Percentiles rank a stretch among this genome's conserved stretches.
Conservation (phyloP, 129 eudicot genomes). For the Flaveria ramosissima region DNA sequence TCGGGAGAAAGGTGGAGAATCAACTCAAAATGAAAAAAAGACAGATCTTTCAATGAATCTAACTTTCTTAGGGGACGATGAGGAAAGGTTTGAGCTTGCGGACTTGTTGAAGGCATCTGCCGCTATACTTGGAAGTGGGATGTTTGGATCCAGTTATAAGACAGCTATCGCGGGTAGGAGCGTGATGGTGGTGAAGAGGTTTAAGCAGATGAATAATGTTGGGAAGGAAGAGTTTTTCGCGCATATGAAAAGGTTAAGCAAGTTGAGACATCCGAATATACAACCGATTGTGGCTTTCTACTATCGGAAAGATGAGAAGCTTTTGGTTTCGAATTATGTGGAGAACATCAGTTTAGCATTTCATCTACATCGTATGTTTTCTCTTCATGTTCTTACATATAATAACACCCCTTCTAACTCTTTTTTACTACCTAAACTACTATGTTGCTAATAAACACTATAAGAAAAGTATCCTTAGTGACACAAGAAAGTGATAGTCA, state of each 20-base stretch:
- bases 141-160: conserved; percentile 80
- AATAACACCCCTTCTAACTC: not conserved
- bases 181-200: conserved; percentile 86
- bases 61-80: conserved; percentile 62
- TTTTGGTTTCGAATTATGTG: conserved; percentile 57
- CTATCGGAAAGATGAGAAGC: conserved; percentile 86
- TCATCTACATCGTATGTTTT: conserved; percentile 69
- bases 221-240: conserved; percentile 71
- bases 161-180: conserved; percentile 49
- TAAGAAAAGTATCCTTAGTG: too few relatives aligned
- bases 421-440: too few relatives aligned
- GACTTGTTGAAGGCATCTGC: conserved; percentile 86
- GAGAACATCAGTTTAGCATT: conserved; percentile 74
- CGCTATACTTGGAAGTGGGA: conserved; percentile 75
- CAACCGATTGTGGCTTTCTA: conserved; percentile 78
- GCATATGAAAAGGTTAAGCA: conserved; percentile 87
- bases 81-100: conserved; percentile 61
- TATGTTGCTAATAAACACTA: too few relatives aligned
- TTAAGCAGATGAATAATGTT: conserved; percentile 73
- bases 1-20: conserved; percentile 45
- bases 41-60: conserved; percentile 42
- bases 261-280: conserved; percentile 60
- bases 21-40: conserved; percentile 27
- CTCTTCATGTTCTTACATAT: not conserved
- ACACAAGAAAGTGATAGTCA: too few relatives aligned